These are phyloP conservation scores for Insectozyma bohioensis DNA, from an alignment of 1,139 yeast genomes.

Conservation along the genomic window DNA sequence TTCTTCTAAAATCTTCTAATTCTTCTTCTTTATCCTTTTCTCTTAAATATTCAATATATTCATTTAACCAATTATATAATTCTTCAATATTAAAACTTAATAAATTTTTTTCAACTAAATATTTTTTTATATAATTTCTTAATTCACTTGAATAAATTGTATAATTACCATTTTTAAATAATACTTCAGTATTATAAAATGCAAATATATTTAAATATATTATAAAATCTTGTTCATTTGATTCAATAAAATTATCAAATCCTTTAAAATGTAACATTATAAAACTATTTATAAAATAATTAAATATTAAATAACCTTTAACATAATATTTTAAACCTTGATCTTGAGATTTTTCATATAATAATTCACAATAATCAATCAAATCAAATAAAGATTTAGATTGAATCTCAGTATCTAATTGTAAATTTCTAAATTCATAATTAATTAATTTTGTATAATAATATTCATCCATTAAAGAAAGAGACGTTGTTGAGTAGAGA, in stretches of 20 bases:
- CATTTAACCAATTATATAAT: conserved; percentile 40
- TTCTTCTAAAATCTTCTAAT: conserved; percentile 4
- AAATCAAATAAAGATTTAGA: conserved; percentile 43
- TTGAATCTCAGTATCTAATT: conserved; percentile 30
- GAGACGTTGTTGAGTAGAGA: not conserved
- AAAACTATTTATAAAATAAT: conserved; percentile 44
- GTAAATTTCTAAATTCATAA: conserved; percentile 39
- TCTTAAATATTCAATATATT: conserved; percentile 41
- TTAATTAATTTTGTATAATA: conserved; percentile 31
- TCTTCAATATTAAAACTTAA: conserved; percentile 39
- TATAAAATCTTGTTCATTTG: conserved; percentile 41
- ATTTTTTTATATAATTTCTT: conserved; percentile 30
- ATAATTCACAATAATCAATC: conserved; percentile 41
- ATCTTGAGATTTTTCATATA: conserved; percentile 33
- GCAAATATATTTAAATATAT: conserved; percentile 45
- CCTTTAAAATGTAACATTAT: conserved; percentile 47
- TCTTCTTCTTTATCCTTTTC: conserved; percentile 24
- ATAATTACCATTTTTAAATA: conserved; percentile 22
- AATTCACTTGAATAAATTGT: conserved; percentile 24
- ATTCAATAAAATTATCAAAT: conserved; percentile 41
- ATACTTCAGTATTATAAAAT: conserved; percentile 37
- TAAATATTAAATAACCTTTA: conserved; percentile 42
- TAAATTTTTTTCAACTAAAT: conserved; percentile 30
- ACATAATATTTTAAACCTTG: conserved; percentile 29
- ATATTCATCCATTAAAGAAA: conserved; percentile 4